Base-by-base conservation (phyloP, 768 basidiomycete genomes). In the Russula brevipes region DNA sequence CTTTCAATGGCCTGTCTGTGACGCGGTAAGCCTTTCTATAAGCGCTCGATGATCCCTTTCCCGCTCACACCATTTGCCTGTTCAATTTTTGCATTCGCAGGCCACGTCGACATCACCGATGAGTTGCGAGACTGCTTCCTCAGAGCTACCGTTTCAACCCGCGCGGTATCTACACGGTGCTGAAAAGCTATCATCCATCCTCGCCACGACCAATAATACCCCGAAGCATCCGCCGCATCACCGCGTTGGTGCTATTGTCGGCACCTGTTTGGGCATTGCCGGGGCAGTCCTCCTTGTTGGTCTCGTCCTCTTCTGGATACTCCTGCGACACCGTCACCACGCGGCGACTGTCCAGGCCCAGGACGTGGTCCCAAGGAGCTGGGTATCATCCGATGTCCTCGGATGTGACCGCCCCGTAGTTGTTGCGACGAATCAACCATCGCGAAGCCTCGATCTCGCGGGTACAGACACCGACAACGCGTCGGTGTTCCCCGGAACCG, bases 391-490 rank as follows among this genome's bases (percentile, higher is more conserved):
- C 46, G 45, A 54, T 41, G 42, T 46, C 57, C 36, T 54, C 33
- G 16, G 39, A 11, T 39, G 33, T 4, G 30, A 49, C 17, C 10
- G 33, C 38, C 38, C 7, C 9, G 24, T 44, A 39, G n/a, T 16
- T 8, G 33, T 50, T 24, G 39, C 60, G 11, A 39, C 58, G 14
- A 64, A 60, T 35, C 46, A 59, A 24, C 63, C 47, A 0, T 60
- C 63, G 0, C 46, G 49, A 12, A 59, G 63, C 42, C 33, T 64
- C 47, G 63, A 64, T 19, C 63, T 64, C n/a, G 54, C 39, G 2
- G 63, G 57, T 17, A 39, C 53, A n/a, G 58, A 31, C 31, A 17
- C 39, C 8, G 53, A 50, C 49, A 51, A 31, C 5, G 12, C 7
- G 19, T 59, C 46, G 31, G 19, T 31, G 19, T 33, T 19, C 8